Percentiles rank a stretch among this genome's conserved stretches.
Conservation (phyloP, 495 filamentous ascomycete species). For the Friedmanniomyces simplex region DNA sequence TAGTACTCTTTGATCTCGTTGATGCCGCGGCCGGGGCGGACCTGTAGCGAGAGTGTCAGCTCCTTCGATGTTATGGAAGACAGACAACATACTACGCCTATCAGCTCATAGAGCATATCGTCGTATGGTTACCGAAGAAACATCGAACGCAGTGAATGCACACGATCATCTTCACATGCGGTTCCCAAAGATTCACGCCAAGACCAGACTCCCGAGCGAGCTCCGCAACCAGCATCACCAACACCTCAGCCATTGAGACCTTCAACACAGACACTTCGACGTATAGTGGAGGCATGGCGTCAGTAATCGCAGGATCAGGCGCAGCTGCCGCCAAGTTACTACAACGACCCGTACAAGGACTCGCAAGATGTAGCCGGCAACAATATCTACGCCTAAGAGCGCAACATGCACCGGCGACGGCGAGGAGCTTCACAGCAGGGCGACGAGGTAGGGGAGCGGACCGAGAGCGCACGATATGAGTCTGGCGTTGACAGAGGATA, state of each 20-base stretch:
- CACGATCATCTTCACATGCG: neutral
- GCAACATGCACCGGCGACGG: slow-evolving; percentile 2
- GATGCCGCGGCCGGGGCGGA: slow-evolving; percentile 69
- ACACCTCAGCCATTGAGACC: neutral
- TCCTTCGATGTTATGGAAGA: slow-evolving; percentile 5
- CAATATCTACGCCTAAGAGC: slow-evolving; percentile 13
- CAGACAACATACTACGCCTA: slow-evolving; percentile 67
- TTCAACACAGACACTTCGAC: neutral
- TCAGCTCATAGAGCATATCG: slow-evolving; percentile 92
- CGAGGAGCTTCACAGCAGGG: slow-evolving; percentile 14
- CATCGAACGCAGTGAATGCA: neutral
- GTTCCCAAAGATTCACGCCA: neutral
- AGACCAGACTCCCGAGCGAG: neutral
- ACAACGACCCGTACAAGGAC: slow-evolving; percentile 1
- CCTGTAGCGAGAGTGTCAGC: slow-evolving; percentile 39
- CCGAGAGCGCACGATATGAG: neutral
- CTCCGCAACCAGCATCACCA: neutral
- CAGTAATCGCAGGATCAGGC: slow-evolving; percentile 7
- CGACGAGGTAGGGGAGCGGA: slow-evolving; percentile 5
- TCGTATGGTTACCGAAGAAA: slow-evolving; percentile 44
- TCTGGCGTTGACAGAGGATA: neutral
- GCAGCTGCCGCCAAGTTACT: neutral
- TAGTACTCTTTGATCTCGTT: slow-evolving; percentile 87
- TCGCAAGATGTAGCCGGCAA: slow-evolving; percentile 15
- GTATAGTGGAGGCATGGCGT: slow-evolving; percentile 1